Evolutionary conservation across 1,284 basidiomycete genomes (phyloP).

Genomic region (Malassezia globosa): DNA sequence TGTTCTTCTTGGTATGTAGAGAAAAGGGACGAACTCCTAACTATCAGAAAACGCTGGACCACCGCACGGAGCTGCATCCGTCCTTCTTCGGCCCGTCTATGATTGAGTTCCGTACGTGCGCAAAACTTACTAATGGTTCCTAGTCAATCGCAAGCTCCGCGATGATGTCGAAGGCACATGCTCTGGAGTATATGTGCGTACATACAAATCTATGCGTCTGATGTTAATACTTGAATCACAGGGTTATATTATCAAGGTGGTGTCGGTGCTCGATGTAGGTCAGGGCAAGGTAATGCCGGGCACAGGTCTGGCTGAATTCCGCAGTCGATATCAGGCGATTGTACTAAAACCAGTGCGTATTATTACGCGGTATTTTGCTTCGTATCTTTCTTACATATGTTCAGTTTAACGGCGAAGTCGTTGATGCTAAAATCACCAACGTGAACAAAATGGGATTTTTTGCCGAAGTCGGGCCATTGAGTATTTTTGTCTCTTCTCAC

Average conservation of each 20-base stretch:
- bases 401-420: slow-evolving; percentile 96
- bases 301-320: slow-evolving; percentile 83
- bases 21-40: neutral
- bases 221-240: no score
- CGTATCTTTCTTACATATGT: no score
- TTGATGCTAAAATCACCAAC: slow-evolving; percentile 88
- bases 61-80: slow-evolving; percentile 89
- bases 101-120: slow-evolving; percentile 59
- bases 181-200: slow-evolving; percentile 69
- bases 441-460: slow-evolving; percentile 99
- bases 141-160: slow-evolving; percentile 74
- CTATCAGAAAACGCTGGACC: slow-evolving; percentile 66
- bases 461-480: slow-evolving; percentile 74
- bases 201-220: no score
- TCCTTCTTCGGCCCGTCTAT: slow-evolving; percentile 96
- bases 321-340: slow-evolving; percentile 39
- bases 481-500: slow-evolving; percentile 64
- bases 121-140: neutral
- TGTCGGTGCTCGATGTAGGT: slow-evolving; percentile 51
- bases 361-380: no score
- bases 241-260: slow-evolving; percentile 85
- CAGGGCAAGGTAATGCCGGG: slow-evolving; percentile 68
- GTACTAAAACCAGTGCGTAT: slow-evolving; percentile 37
- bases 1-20: slow-evolving; percentile 32
- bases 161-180: slow-evolving; percentile 96